phyloP scores from a whole-genome alignment of 2,329 filamentous ascomycete species.

The Talaromyces sp. region DNA sequence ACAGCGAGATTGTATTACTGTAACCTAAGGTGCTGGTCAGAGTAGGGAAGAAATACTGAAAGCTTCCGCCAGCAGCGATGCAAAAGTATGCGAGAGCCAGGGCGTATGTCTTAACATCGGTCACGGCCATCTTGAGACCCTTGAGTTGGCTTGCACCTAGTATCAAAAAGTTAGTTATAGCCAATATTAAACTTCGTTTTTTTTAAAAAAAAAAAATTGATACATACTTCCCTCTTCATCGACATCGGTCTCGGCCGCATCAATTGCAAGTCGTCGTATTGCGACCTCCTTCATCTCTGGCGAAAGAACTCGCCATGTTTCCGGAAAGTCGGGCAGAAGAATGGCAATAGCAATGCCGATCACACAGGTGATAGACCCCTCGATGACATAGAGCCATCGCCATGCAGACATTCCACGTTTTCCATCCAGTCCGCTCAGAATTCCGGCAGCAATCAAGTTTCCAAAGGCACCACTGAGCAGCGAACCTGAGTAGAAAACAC shows the following conservation, averaged over 20 bases:
- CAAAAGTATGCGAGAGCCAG: constrained; percentile 44
- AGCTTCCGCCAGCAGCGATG: constrained; percentile 47
- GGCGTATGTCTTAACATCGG: constrained; percentile 47
- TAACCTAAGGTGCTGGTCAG: constrained; percentile 44
- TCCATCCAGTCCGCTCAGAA: constrained; percentile 38
- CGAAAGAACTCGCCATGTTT: constrained; percentile 37
- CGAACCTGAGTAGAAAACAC: constrained; percentile 50
- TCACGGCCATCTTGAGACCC: constrained; percentile 50
- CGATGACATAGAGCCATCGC: constrained; percentile 39
- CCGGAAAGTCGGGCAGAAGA: constrained; percentile 37
- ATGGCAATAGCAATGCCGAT: constrained; percentile 29
- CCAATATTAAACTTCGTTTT: too few relatives aligned
- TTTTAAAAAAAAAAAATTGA: too few relatives aligned
- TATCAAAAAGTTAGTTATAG: too few relatives aligned
- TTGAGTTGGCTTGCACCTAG: constrained; percentile 34
- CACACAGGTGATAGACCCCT: constrained; percentile 31
- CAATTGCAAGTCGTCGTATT: constrained; percentile 44
- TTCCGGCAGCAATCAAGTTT: constrained; percentile 51
- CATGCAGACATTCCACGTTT: constrained; percentile 32
- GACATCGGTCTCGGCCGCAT: constrained; percentile 45
- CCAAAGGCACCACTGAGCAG: constrained; percentile 50
- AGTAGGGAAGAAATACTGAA: constrained; percentile 56
- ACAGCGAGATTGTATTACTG: constrained; percentile 43
- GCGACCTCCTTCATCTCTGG: constrained; percentile 42
- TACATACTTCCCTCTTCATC: constrained; percentile 44